Conservation (phyloP, 306 rosid species). For the Corylus heterophylla region DNA sequence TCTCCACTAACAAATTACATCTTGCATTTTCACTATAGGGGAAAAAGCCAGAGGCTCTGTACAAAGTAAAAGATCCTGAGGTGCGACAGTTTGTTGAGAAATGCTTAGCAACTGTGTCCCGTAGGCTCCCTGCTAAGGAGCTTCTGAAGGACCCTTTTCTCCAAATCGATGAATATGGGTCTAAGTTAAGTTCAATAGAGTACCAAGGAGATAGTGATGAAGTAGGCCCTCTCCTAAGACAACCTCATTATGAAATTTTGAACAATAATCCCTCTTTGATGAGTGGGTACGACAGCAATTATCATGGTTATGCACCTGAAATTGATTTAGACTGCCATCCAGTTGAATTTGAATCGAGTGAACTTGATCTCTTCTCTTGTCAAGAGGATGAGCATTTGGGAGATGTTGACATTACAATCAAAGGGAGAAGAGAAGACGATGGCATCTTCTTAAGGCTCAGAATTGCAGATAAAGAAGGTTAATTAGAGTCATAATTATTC, state of each 20-base stretch:
- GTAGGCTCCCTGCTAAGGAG: slow-evolving; percentile 80
- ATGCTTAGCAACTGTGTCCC: slow-evolving; percentile 79
- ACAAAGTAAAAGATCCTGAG: slow-evolving; percentile 74
- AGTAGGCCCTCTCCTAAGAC: slow-evolving; percentile 46
- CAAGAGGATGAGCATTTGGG: slow-evolving; percentile 68
- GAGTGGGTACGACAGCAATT: slow-evolving; percentile 45
- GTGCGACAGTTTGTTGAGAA: slow-evolving; percentile 78
- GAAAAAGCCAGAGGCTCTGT: slow-evolving; percentile 76
- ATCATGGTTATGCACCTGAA: slow-evolving; percentile 47
- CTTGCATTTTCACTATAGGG: slow-evolving; percentile 53
- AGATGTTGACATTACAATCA: slow-evolving; percentile 64
- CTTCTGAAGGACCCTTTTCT: slow-evolving; percentile 88
- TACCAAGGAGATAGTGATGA: slow-evolving; percentile 58
- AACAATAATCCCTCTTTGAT: slow-evolving; percentile 36
- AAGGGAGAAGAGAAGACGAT: slow-evolving; percentile 74
- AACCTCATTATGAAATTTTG: slow-evolving; percentile 48
- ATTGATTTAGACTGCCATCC: slow-evolving; percentile 44
- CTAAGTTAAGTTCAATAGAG: slow-evolving; percentile 43
- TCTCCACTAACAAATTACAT: slow-evolving; percentile 14
- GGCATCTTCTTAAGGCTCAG: slow-evolving; percentile 89
- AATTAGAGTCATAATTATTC: slow-evolving; percentile 24
- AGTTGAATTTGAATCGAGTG: slow-evolving; percentile 43
- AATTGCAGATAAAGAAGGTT: slow-evolving; percentile 89
- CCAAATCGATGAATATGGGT: slow-evolving; percentile 64
- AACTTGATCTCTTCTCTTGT: slow-evolving; percentile 66